Evolutionary conservation across 2,329 filamentous ascomycete genomes (phyloP).

Genomic region (Monosporascus sp.): DNA sequence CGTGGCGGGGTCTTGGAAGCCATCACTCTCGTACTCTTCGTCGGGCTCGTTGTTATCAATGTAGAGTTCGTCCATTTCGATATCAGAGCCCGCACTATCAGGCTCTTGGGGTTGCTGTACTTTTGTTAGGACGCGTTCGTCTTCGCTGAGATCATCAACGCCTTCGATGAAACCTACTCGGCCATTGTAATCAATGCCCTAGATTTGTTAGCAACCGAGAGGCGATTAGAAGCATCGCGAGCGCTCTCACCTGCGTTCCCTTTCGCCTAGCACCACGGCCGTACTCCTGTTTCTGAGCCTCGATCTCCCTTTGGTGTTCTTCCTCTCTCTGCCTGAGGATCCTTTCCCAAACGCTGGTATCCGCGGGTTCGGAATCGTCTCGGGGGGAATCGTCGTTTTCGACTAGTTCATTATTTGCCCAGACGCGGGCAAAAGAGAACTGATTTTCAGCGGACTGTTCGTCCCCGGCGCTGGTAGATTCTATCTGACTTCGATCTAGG

Average conservation of each 20-base stretch:
- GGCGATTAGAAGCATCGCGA: slow-evolving; percentile 16
- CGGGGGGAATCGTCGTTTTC: slow-evolving; percentile 54
- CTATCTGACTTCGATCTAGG: slow-evolving; percentile 78
- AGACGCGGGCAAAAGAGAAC: slow-evolving; percentile 86
- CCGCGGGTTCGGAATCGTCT: slow-evolving; percentile 50
- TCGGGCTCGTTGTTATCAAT: slow-evolving; percentile 19
- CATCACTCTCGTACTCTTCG: slow-evolving; percentile 14
- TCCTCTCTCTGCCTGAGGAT: slow-evolving; percentile 81
- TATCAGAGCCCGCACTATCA: slow-evolving; percentile 20
- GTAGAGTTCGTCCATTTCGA: slow-evolving; percentile 23
- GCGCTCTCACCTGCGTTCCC: slow-evolving; percentile 33
- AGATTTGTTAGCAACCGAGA: slow-evolving; percentile 7
- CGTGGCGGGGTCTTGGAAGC: slow-evolving; percentile 2
- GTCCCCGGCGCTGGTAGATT: slow-evolving; percentile 61
- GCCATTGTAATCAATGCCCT: slow-evolving; percentile 40
- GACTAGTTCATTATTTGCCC: slow-evolving; percentile 77
- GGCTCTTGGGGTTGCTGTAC: slow-evolving; percentile 14
- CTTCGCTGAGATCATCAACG: slow-evolving; percentile 15
- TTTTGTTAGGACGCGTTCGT: slow-evolving; percentile 6
- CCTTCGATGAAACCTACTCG: slow-evolving; percentile 27
- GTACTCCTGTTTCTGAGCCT: slow-evolving; percentile 65
- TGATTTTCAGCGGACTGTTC: slow-evolving; percentile 67
- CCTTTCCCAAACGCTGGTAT: slow-evolving; percentile 77
- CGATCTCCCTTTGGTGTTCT: slow-evolving; percentile 67
- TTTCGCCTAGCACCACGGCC: slow-evolving; percentile 79